Conservation (phyloP, 805 yeast species). For the Schizosaccharomyces octosporus region DNA sequence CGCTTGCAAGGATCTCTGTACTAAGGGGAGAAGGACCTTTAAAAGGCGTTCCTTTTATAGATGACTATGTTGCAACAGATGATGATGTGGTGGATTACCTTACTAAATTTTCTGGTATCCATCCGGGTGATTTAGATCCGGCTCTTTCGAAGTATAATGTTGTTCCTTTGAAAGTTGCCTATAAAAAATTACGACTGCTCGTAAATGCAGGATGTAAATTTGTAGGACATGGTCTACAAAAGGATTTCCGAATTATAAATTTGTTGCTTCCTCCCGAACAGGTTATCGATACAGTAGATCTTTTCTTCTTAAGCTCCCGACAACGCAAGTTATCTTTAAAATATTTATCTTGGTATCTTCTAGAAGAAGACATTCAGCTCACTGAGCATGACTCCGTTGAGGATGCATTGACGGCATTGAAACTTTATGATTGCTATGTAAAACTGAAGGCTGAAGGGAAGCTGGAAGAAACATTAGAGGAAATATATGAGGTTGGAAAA, state of each 20-base stretch:
- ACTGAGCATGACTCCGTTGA: conserved; percentile 95
- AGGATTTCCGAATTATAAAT: conserved; percentile 83
- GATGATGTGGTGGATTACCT: conserved; percentile 52
- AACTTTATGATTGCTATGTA: conserved; percentile 46
- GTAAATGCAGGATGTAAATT: conserved; percentile 73
- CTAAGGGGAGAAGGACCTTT: conserved; percentile 36
- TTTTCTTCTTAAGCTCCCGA: conserved; percentile 35
- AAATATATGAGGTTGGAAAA: conserved; percentile 29
- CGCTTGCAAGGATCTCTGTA: conserved; percentile 76
- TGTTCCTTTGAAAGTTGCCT: conserved; percentile 49
- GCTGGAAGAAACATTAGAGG: conserved; percentile 36
- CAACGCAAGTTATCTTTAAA: conserved; percentile 42
- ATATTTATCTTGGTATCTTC: conserved; percentile 58
- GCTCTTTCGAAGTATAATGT: conserved; percentile 35
- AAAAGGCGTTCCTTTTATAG: conserved; percentile 63
- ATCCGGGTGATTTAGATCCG: conserved; percentile 71
- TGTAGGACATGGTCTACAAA: conserved; percentile 80
- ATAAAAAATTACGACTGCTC: conserved; percentile 71
- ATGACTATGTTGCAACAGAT: conserved; percentile 60
- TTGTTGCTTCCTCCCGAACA: conserved; percentile 66
- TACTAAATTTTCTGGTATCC: conserved; percentile 83
- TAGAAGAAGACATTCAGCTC: conserved; percentile 55
- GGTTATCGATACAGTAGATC: conserved; percentile 68
- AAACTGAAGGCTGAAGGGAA: conserved; percentile 33
- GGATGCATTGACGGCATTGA: conserved; percentile 72